phyloP scores from a whole-genome alignment of 2,329 filamentous ascomycete genomes.

The Chrysoporthe cubensis region DNA sequence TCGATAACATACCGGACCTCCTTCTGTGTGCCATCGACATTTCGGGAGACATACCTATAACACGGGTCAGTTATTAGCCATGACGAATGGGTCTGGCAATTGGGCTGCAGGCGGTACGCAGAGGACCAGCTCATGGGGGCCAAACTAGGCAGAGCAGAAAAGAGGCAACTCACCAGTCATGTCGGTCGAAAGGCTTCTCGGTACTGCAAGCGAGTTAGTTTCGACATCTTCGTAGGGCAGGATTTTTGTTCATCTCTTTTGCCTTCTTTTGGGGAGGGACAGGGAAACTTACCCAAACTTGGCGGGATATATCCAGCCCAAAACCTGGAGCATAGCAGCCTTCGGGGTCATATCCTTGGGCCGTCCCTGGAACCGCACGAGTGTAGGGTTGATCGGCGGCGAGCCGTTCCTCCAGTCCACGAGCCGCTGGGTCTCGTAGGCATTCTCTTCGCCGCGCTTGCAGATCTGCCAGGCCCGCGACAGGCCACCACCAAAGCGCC shows the following conservation, averaged over 20 bases:
- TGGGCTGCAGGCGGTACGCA: neutral
- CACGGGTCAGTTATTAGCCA: neutral
- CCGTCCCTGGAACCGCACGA: constrained; percentile 86
- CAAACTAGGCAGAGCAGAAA: neutral
- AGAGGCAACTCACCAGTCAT: constrained; percentile 70
- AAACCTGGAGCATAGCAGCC: constrained; percentile 78
- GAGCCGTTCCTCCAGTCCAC: constrained; percentile 49
- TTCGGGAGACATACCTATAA: constrained; percentile 70
- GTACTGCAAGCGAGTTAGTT: constrained; percentile 51
- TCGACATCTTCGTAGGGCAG: neutral
- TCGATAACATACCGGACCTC: constrained; percentile 96
- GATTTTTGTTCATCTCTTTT: neutral
- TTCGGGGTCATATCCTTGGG: constrained; percentile 92
- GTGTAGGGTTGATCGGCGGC: constrained; percentile 63
- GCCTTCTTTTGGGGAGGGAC: neutral
- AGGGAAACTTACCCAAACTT: constrained; percentile 69
- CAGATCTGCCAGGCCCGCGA: constrained; percentile 74
- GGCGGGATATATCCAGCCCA: constrained; percentile 78
- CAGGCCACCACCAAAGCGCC: constrained; percentile 77
- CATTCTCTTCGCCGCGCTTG: constrained; percentile 71
- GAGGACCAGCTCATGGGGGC: no score
- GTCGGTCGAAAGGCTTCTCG: constrained; percentile 90
- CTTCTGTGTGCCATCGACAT: constrained; percentile 67
- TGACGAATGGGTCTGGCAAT: neutral
- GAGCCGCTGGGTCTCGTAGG: constrained; percentile 40